Conservation (phyloP, 192 early-diverging fungal genomes). For the Kappamyces sp. region DNA sequence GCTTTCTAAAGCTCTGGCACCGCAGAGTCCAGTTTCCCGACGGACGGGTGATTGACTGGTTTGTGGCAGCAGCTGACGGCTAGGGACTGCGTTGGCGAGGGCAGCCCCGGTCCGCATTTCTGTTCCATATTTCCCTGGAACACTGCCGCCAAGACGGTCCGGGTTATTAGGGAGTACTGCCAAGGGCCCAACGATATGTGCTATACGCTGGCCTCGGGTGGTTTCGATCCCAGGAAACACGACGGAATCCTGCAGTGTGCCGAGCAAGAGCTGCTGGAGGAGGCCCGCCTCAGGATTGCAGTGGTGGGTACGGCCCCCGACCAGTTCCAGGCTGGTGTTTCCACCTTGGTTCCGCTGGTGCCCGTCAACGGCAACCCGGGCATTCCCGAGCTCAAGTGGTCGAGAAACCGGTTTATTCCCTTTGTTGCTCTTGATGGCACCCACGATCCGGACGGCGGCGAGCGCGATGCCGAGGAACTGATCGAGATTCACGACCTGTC, state of each 20-base stretch:
- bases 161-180: constrained; percentile 48
- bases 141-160: constrained; percentile 47
- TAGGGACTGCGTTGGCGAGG: constrained; percentile 49
- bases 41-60: too few species aligned
- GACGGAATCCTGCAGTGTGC: constrained; percentile 39
- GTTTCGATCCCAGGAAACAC: constrained; percentile 48
- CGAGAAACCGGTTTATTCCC: constrained; percentile 50
- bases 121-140: constrained; percentile 43
- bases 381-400: constrained; percentile 49
- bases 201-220: constrained; percentile 53
- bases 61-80: neutral
- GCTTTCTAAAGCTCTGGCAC: too few species aligned
- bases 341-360: too few species aligned
- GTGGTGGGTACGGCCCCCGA: constrained; percentile 23
- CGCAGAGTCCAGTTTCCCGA: too few species aligned
- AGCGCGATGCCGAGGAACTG: constrained; percentile 41
- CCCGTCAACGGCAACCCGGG: neutral
- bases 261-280: constrained; percentile 51
- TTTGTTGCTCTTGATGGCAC: constrained; percentile 45
- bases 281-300: constrained; percentile 47
- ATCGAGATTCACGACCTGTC: constrained; percentile 35
- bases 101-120: constrained; percentile 39
- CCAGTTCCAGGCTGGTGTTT: too few species aligned
- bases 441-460: constrained; percentile 29
- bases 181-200: constrained; percentile 55